Conservation (phyloP, 2,329 filamentous ascomycete genomes). For the Ophiostoma sp. region DNA sequence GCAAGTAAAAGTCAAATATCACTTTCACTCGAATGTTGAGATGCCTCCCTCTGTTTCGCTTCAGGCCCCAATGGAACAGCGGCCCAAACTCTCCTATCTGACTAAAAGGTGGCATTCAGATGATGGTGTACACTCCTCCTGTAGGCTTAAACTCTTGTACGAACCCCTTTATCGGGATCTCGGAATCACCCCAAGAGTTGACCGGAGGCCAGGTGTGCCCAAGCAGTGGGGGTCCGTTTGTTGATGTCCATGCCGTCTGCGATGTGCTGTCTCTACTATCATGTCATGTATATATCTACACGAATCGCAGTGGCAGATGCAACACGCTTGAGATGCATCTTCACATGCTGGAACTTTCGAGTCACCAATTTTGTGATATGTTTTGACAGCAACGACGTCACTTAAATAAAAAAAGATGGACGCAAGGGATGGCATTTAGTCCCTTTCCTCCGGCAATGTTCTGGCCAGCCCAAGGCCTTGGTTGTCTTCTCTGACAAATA, state of each 20-base stretch:
- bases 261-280: not conserved
- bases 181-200: not conserved
- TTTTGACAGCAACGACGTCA: not conserved
- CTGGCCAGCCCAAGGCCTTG: not conserved
- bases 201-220: not conserved
- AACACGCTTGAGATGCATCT: not conserved
- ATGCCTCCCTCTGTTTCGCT: not conserved
- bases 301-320: not conserved
- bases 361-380: not conserved
- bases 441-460: not conserved
- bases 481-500: slow-evolving; percentile 1
- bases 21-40: not conserved
- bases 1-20: not conserved
- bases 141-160: too few relatives aligned
- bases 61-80: not conserved
- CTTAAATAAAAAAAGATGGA: not conserved
- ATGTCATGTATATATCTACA: not conserved
- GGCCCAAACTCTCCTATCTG: slow-evolving; percentile 5
- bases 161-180: slow-evolving; percentile 3
- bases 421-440: not conserved
- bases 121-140: not conserved
- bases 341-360: not conserved
- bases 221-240: not conserved
- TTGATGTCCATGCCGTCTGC: not conserved
- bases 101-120: not conserved